Evolutionary conservation across 2,329 filamentous ascomycete genomes (phyloP), one percentile per base, ranked within the genome.

Genomic region (Colletotrichum sidae): DNA sequence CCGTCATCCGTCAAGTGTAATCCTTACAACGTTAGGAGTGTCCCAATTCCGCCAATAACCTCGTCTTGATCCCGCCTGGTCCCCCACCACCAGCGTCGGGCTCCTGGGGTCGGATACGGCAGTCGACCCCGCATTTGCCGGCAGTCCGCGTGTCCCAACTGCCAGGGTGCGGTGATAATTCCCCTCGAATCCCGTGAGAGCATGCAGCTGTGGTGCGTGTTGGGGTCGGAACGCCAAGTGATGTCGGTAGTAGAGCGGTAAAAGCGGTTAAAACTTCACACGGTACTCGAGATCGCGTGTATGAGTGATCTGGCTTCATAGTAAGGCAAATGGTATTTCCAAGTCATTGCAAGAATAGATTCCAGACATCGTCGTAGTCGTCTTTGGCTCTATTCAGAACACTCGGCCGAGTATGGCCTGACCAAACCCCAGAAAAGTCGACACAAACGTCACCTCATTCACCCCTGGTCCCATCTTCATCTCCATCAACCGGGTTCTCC

Each of bases 121-220:
- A 58, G 55, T 58, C 37, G 35, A 58, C 46, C 55, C 55, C 55
- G 55, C 55, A 58, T 58, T 44, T 35, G 13, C 55, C 55, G 46
- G 55, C 37, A 51, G 55, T 58, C 55, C 37, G 25, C 46, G 51
- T 11, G 42, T 25, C 55, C 55, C 33, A 44, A 34, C 4, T 25
- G 33, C 54, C 54, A 39, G 46, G 55, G 55, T n/a, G 41, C n/a
- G 4, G 13, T 11, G 35, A 44, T 50, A 44, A 42, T 12, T 58
- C 55, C 46, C 46, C 37, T 44, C 39, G 37, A 58, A 58, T 42
- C 45, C 45, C 55, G 9, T 58, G 25, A 25, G 25, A 25, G 25
- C 13, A 10, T 25, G 45, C 45, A 33, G 35, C 11, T 17, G 25
- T 35, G 1, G 17, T 44, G 11, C 46, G 8, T 13, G 45, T 6